phyloP scores from a whole-genome alignment of 129 eudicot species.

The Lactuca saligna region DNA sequence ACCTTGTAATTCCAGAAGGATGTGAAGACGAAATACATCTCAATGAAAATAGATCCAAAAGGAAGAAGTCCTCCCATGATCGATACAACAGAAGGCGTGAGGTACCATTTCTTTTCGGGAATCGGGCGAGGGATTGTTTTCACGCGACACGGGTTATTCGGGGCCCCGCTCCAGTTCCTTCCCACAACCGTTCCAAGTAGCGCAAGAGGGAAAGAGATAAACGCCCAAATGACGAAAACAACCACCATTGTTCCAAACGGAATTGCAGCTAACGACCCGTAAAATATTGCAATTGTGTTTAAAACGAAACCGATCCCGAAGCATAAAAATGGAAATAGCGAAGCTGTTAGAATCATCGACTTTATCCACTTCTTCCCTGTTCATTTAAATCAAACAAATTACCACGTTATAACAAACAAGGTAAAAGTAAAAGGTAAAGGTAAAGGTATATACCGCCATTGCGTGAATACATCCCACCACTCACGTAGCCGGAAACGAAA shows the following conservation, averaged over 20 bases:
- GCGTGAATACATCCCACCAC: slow-evolving; percentile 88
- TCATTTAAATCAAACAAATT: neutral
- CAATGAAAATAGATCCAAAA: slow-evolving; percentile 82
- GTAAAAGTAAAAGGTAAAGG: neutral
- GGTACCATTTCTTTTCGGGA: slow-evolving; percentile 90
- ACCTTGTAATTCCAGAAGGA: slow-evolving; percentile 96
- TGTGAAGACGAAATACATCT: slow-evolving; percentile 91
- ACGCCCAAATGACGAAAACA: slow-evolving; percentile 79
- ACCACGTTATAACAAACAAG: neutral
- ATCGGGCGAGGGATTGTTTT: slow-evolving; percentile 91
- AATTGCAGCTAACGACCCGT: slow-evolving; percentile 82
- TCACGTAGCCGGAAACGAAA: slow-evolving; percentile 74
- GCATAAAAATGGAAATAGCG: slow-evolving; percentile 79
- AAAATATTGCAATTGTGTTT: slow-evolving; percentile 77
- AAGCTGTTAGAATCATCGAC: slow-evolving; percentile 80
- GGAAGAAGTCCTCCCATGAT: slow-evolving; percentile 85
- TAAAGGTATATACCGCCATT: slow-evolving; percentile 58
- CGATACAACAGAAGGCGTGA: slow-evolving; percentile 74
- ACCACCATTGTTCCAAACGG: slow-evolving; percentile 88
- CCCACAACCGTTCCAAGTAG: slow-evolving; percentile 90
- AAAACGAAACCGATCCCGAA: slow-evolving; percentile 73
- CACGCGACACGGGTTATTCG: slow-evolving; percentile 88
- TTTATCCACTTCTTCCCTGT: slow-evolving; percentile 84
- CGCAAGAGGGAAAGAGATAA: slow-evolving; percentile 78
- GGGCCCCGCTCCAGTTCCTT: slow-evolving; percentile 87